Evolutionary conservation across 345 rosid species (phyloP).

Genomic region (Clausena lansium): DNA sequence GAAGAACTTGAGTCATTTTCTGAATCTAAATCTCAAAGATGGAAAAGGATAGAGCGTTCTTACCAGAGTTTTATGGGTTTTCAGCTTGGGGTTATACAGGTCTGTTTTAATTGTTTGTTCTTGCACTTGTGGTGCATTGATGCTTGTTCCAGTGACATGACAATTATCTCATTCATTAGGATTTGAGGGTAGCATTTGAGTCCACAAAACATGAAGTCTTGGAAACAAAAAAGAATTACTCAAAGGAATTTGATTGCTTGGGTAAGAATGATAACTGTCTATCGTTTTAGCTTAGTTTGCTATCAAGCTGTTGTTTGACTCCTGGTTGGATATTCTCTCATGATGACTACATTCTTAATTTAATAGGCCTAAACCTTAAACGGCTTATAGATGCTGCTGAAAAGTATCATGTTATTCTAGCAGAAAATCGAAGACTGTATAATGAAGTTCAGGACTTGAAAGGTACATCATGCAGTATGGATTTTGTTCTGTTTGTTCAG

Average conservation of each 20-base stretch:
- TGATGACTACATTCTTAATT: conserved; percentile 7
- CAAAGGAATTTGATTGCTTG: conserved; percentile 58
- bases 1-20: conserved; percentile 73
- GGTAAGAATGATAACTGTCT: conserved; percentile 45
- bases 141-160: conserved; percentile 3
- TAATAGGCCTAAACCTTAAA: conserved; percentile 70
- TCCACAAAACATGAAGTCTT: conserved; percentile 67
- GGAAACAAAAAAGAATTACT: conserved; percentile 54
- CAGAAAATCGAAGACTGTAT: conserved; percentile 82
- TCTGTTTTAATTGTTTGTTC: conserved; percentile 29
- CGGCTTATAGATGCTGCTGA: conserved; percentile 81
- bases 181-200: conserved; percentile 53
- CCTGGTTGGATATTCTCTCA: conserved; percentile 14
- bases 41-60: conserved; percentile 65
- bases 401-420: conserved; percentile 73
- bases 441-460: conserved; percentile 96
- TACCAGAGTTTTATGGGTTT: conserved; percentile 53
- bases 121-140: conserved; percentile 4
- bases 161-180: conserved; percentile 42
- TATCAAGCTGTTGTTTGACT: conserved; percentile 13
- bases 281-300: conserved; percentile 10
- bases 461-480: conserved; percentile 49
- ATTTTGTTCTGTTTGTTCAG: conserved; percentile 14
- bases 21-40: conserved; percentile 60
- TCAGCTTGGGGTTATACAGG: conserved; percentile 68